Evolutionary conservation across 2,329 filamentous ascomycete species (phyloP), one percentile per base, ranked within the genome.

Genomic region (Berkeleyomyces basicola): DNA sequence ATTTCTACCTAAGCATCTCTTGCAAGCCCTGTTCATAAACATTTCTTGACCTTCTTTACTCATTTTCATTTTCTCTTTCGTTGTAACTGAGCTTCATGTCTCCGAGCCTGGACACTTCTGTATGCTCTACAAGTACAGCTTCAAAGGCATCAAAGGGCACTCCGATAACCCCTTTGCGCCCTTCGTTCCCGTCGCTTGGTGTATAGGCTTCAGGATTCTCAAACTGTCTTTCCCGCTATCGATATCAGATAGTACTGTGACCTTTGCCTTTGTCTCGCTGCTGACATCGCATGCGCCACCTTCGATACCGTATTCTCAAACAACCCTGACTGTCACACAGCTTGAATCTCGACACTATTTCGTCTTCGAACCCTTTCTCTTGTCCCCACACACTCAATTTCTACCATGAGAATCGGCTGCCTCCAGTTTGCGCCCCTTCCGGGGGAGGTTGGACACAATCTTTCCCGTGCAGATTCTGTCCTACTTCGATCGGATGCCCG

Each of bases 371-470:
- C n/a, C n/a, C n/a, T n/a, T n/a, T n/a, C n/a, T n/a, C n/a, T n/a
- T n/a, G n/a, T n/a, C n/a, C n/a, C n/a, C n/a, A n/a, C n/a, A n/a
- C n/a, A n/a, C n/a, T n/a, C n/a, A n/a, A n/a, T n/a, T 11, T 10
- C 33, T 31, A 51, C 9, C 6, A 86, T 86, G 85, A 82, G 79
- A 68, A 82, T 88, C 39, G 86, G 77, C 0, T 87, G 84, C 64
- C 74, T 90, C 7, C 86, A 92, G 71, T 89, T 90, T 66, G 80
- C 82, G 49, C 85, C 87, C 6, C 78, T 83, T 68, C 78, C 91
- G 53, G 87, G 85, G 55, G 80, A 87, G 61, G 73, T 88, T 36
- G 74, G 86, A 67, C 81, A 86, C 64, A 92, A 92, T 67, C 76
- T 91, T 49, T 80, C 79, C 66, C 79, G 79, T 14, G 87, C 87